Percentiles rank a stretch among this genome's conserved stretches.
Conservation (phyloP, 2,329 filamentous ascomycete species). For the Ophiocordyceps australis region DNA sequence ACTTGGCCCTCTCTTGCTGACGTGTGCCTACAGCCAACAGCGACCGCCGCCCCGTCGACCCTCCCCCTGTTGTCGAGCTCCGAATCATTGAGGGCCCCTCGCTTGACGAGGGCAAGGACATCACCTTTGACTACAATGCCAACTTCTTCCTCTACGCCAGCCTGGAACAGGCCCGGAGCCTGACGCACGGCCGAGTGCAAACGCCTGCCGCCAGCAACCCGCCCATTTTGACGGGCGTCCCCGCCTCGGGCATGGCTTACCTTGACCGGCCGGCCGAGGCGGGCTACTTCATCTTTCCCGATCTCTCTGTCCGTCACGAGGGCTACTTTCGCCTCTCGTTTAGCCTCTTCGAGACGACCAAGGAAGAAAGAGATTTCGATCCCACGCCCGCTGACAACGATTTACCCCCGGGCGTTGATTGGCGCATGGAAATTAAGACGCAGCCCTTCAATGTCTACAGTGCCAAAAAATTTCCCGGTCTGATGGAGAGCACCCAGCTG, state of each 20-base stretch:
- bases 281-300: conserved; percentile 96
- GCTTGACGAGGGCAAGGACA: conserved; percentile 42
- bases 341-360: conserved; percentile 84
- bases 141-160: conserved; percentile 97
- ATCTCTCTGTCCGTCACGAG: conserved; percentile 89
- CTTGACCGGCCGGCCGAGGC: conserved; percentile 65
- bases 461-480: conserved; percentile 94
- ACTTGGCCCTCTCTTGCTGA: too few species aligned
- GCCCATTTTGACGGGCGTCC: conserved; percentile 82
- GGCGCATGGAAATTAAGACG: conserved; percentile 81
- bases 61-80: conserved; percentile 83
- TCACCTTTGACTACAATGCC: conserved; percentile 84
- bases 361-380: conserved; percentile 67
- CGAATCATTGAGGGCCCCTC: conserved; percentile 61
- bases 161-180: conserved; percentile 66
- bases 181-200: conserved; percentile 64
- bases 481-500: conserved; percentile 74
- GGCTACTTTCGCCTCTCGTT: conserved; percentile 85
- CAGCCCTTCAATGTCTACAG: conserved; percentile 77
- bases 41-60: conserved; percentile 83
- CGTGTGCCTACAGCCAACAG: conserved; percentile 14
- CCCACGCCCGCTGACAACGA: conserved; percentile 23
- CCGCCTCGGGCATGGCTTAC: conserved; percentile 90
- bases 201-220: conserved; percentile 48
- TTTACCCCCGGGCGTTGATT: conserved; percentile 46